Evolutionary conservation across 2,329 filamentous ascomycete genomes (phyloP).

Genomic region (Huntiella moniliformis): DNA sequence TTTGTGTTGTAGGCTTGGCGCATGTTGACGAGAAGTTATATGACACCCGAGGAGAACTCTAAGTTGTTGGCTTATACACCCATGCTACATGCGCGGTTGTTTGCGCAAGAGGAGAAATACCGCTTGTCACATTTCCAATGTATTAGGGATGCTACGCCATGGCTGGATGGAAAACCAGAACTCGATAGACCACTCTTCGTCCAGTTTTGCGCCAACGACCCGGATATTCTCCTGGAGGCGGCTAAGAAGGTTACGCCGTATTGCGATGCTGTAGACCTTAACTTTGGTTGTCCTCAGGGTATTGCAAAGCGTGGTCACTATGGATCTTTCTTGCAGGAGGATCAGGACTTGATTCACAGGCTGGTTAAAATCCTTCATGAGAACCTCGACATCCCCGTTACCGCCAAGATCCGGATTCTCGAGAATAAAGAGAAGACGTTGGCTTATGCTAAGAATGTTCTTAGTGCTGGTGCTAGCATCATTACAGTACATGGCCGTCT

Average conservation of each 20-base stretch:
- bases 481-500: slow-evolving; percentile 79
- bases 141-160: slow-evolving; percentile 22
- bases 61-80: slow-evolving; percentile 75
- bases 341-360: slow-evolving; percentile 64
- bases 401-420: slow-evolving; percentile 82
- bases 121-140: slow-evolving; percentile 62
- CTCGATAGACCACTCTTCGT: slow-evolving; percentile 83
- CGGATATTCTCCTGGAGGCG: slow-evolving; percentile 59
- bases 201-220: slow-evolving; percentile 87
- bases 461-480: slow-evolving; percentile 78
- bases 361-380: slow-evolving; percentile 70
- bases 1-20: slow-evolving; percentile 60
- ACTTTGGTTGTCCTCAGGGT: slow-evolving; percentile 88
- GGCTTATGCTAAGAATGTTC: slow-evolving; percentile 71
- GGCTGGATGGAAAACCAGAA: slow-evolving; percentile 71
- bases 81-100: slow-evolving; percentile 90
- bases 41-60: slow-evolving; percentile 44
- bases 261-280: slow-evolving; percentile 90
- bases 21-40: slow-evolving; percentile 84
- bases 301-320: slow-evolving; percentile 85
- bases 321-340: slow-evolving; percentile 85
- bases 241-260: slow-evolving; percentile 63
- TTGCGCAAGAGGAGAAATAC: slow-evolving; percentile 57
- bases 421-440: slow-evolving; percentile 76
- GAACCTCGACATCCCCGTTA: slow-evolving; percentile 65